Conservation (phyloP, 1,284 basidiomycete species). For the Cutaneotrichosporon cutaneum region DNA sequence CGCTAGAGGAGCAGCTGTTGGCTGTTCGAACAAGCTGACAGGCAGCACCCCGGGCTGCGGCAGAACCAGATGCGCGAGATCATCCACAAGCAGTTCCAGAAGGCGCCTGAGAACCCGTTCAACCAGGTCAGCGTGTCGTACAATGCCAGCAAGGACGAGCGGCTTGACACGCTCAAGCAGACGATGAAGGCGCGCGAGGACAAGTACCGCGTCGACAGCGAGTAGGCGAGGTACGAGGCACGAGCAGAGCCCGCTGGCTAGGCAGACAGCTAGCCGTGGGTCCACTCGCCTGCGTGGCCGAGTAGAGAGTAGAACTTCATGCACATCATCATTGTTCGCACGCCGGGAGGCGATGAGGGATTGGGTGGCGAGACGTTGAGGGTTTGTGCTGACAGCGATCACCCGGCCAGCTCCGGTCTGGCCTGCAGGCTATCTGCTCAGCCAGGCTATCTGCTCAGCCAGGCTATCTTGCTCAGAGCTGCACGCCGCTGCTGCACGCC, state of each 20-base stretch:
- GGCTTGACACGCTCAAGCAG: constrained; percentile 66
- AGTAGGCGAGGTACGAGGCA: constrained; percentile 13
- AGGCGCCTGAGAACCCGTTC: constrained; percentile 58
- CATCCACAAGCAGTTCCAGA: constrained; percentile 53
- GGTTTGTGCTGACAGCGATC: too few relatives aligned
- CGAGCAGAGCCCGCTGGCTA: too few relatives aligned
- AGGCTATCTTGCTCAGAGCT: too few relatives aligned
- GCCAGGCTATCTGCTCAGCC: too few relatives aligned
- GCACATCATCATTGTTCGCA: too few relatives aligned
- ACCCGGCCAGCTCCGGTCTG: too few relatives aligned
- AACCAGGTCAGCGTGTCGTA: constrained; percentile 76
- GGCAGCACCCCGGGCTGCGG: constrained; percentile 50
- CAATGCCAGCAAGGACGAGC: constrained; percentile 79
- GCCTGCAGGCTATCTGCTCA: too few relatives aligned
- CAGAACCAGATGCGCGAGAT: constrained; percentile 53
- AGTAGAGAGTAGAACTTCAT: too few relatives aligned
- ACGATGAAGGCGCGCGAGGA: constrained; percentile 46
- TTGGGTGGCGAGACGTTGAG: too few relatives aligned
- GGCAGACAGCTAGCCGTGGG: not conserved
- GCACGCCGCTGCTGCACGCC: too few relatives aligned
- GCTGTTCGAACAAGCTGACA: not conserved
- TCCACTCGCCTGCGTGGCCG: not conserved
- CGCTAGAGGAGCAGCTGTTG: too few relatives aligned
- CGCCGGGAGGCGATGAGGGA: too few relatives aligned
- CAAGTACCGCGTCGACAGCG: constrained; percentile 43